A percentile compares a stretch with the other conserved stretches of the same genome.
These are phyloP conservation scores for Platanus orientalis DNA, from an alignment of 164 flowering plant genomes.

Conservation along the genomic window DNA sequence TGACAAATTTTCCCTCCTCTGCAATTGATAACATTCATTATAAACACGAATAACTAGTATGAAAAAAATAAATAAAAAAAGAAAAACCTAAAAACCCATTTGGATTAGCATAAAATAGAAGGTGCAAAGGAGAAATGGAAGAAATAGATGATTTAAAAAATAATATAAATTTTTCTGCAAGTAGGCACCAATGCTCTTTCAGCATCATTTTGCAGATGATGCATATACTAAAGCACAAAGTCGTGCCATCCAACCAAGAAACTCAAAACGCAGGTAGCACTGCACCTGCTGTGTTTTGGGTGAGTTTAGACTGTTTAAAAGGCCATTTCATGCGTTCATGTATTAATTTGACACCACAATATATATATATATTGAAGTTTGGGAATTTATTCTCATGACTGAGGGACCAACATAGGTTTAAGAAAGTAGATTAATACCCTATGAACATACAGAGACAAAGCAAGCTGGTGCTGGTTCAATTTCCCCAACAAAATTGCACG, in stretches of 20 bases:
- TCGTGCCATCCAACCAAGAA: not conserved
- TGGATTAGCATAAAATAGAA: too few species aligned
- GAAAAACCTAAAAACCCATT: too few species aligned
- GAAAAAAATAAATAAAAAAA: too few species aligned
- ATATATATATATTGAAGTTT: not conserved
- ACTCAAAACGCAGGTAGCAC: not conserved
- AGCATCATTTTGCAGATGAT: not conserved
- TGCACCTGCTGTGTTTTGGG: not conserved
- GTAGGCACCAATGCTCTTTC: not conserved
- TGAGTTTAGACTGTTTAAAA: not conserved
- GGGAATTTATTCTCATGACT: too few species aligned
- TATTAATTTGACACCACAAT: not conserved
- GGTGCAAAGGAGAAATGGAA: too few species aligned
- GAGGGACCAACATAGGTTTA: too few species aligned
- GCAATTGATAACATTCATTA: too few species aligned
- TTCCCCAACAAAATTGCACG: slow-evolving; percentile 93
- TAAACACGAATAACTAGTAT: too few species aligned
- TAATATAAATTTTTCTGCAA: too few species aligned
- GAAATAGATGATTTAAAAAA: too few species aligned
- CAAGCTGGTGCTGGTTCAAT: slow-evolving; percentile 97
- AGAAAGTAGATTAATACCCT: slow-evolving; percentile 49
- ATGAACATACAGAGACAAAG: slow-evolving; percentile 86
- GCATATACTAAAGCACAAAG: not conserved
- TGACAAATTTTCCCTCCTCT: too few species aligned
- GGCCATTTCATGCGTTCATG: not conserved